Percentiles rank a stretch among this genome's conserved stretches.
Conservation (phyloP, 306 rosid species). For the Gastrolobium villosum region DNA sequence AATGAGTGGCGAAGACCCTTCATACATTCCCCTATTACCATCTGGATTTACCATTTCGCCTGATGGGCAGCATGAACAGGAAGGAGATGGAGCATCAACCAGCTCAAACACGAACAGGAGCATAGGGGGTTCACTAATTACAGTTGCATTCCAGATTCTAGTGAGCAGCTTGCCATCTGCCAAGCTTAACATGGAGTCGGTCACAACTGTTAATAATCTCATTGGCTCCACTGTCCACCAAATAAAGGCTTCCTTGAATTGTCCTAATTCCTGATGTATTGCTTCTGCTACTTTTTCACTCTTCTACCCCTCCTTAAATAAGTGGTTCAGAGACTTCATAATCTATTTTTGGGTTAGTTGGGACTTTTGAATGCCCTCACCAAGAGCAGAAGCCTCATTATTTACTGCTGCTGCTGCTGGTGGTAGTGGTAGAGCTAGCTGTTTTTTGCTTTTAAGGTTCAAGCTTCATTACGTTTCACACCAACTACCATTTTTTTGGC, state of each 20-base stretch:
- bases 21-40: conserved; percentile 83
- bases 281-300: conserved; percentile 7
- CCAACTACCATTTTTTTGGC: conserved; percentile 59
- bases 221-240: conserved; percentile 88
- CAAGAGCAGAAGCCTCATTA: conserved; percentile 62
- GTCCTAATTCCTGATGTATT: conserved; percentile 67
- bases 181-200: conserved; percentile 89
- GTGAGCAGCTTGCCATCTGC: conserved; percentile 88
- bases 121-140: conserved; percentile 70
- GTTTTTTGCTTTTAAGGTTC: conserved; percentile 55
- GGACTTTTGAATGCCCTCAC: conserved; percentile 77
- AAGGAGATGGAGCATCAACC: conserved; percentile 66
- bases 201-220: conserved; percentile 83
- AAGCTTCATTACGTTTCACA: conserved; percentile 70
- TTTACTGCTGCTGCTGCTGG: conserved; percentile 65
- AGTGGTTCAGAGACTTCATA: conserved; percentile 45
- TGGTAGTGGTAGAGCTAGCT: conserved; percentile 48
- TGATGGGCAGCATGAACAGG: conserved; percentile 57
- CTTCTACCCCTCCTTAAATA: conserved; percentile 53
- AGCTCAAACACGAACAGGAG: conserved; percentile 56
- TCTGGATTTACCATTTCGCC: conserved; percentile 87
- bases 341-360: conserved; percentile 69
- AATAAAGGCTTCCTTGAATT: conserved; percentile 86
- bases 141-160: conserved; percentile 89
- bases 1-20: conserved; percentile 95